Base-by-base conservation (phyloP, 106 monocot genomes). In the Dendrobium chrysotoxum region DNA sequence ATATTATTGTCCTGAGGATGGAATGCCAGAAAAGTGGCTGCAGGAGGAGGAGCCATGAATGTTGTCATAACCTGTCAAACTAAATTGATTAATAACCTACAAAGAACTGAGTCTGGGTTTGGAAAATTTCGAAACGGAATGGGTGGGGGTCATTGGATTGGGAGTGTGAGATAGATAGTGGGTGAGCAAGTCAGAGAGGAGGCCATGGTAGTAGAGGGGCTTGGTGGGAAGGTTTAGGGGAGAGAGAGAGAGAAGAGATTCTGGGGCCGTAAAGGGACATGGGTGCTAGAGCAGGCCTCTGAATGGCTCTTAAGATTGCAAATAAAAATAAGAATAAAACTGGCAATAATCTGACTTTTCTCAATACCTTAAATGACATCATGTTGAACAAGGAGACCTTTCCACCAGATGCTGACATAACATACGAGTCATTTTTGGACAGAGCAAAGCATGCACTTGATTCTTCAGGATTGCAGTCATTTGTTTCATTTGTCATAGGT, bases 381-480 rank as follows among this genome's bases (percentile, higher is more conserved):
- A 83, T 83, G 78, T 83, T 83, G 77, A 83, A 83, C 70, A 96
- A 79, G 40, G 96, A 93, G 78, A 96, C 88, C 83, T 93, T 96
- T 57, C 96, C 96, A 80, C 96, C 92, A 71, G 96, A 93, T 68
- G 96, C 96, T 58, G 96, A 96, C 96, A 96, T 93, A 44, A 96
- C 96, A 83, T 96, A 96, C 4, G 96, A 96, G 64, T 96, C 93
- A 87, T 96, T 93, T 78, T 93, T 93, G 16, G 96, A 96, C 79
- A 96, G 80, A 61, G 96, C 93, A 80, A 96, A 90, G 50, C 96
- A 96, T 72, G 93, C 86, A 81, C 84, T 90, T 79, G 91, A 85
- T 80, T 96, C 93, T 86, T 93, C 96, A 39, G 93, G 91, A 53
- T 88, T 96, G 81, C 65, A 78, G 31, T 93, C 95, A 73, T 74